These are phyloP conservation scores for Asterionellopsis glacialis DNA, from an alignment of 108 stramenopile species.

Conservation along the genomic window DNA sequence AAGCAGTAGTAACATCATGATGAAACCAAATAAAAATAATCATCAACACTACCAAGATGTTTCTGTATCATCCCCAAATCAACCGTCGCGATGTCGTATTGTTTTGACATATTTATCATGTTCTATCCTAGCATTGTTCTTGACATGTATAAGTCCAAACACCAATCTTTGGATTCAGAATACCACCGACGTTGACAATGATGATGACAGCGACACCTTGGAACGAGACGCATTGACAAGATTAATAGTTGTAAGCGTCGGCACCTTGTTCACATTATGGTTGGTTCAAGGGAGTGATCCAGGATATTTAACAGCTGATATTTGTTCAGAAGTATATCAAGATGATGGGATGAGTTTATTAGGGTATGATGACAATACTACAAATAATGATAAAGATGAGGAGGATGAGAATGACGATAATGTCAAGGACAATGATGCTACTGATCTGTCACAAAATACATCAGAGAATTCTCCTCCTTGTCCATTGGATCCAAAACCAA, in stretches of 20 bases:
- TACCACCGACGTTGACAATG: background rate
- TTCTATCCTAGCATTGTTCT: background rate
- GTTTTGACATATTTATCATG: too few relatives aligned
- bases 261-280: background rate
- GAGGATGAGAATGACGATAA: background rate
- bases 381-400: background rate
- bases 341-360: background rate
- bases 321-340: background rate
- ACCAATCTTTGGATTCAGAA: constrained; percentile 1
- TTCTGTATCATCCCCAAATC: too few relatives aligned
- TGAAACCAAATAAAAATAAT: too few relatives aligned
- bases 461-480: too few relatives aligned
- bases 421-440: background rate
- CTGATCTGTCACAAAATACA: too few relatives aligned
- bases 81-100: too few relatives aligned
- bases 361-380: background rate
- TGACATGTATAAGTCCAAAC: background rate
- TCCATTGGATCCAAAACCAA: too few relatives aligned
- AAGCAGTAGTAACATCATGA: too few relatives aligned
- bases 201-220: too few relatives aligned
- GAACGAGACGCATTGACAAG: background rate
- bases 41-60: too few relatives aligned
- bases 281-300: constrained; percentile 3
- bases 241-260: background rate
- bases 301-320: background rate